A percentile compares a stretch with the other conserved stretches of the same genome.
phyloP scores from a whole-genome alignment of 768 basidiomycete species.

The Suillus clintonianus region DNA sequence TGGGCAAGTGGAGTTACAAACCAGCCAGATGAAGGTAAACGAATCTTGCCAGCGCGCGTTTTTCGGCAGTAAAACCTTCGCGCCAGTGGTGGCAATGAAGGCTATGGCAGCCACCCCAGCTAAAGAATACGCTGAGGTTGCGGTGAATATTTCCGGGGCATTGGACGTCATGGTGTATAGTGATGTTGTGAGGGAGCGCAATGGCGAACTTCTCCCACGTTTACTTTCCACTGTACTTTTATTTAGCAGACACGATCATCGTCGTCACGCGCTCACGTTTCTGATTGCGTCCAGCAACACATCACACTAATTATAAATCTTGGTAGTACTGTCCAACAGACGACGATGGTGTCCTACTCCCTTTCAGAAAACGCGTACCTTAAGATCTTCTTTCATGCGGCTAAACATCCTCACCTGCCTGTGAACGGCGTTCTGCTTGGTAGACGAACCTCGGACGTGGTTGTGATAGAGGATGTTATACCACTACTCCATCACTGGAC shows the following conservation, averaged over 20 bases:
- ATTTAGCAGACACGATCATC: background rate
- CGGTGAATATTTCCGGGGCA: slow-evolving; percentile 44
- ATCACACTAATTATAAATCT: background rate
- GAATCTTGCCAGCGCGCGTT: slow-evolving; percentile 64
- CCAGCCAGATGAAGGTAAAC: slow-evolving; percentile 79
- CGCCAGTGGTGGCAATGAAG: slow-evolving; percentile 50
- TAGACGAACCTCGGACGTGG: slow-evolving; percentile 36
- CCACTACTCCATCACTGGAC: slow-evolving; percentile 88
- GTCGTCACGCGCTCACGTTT: background rate
- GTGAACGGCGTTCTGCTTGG: slow-evolving; percentile 82
- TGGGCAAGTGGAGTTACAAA: slow-evolving; percentile 32
- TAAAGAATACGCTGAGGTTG: slow-evolving; percentile 65
- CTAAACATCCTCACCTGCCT: slow-evolving; percentile 74
- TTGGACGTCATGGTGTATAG: slow-evolving; percentile 18
- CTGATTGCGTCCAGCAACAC: background rate
- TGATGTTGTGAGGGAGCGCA: background rate
- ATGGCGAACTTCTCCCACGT: background rate
- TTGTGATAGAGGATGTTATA: slow-evolving; percentile 63
- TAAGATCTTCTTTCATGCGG: slow-evolving; percentile 77
- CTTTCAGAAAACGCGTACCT: slow-evolving; percentile 65
- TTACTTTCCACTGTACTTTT: background rate
- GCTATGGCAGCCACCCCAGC: slow-evolving; percentile 56
- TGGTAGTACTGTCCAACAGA: background rate
- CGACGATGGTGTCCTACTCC: slow-evolving; percentile 44
- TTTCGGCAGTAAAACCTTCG: slow-evolving; percentile 62